Percentiles rank a stretch among this genome's conserved stretches.
Evolutionary conservation across 768 basidiomycete species (phyloP).

Genomic region (Lyophyllum decastes): DNA sequence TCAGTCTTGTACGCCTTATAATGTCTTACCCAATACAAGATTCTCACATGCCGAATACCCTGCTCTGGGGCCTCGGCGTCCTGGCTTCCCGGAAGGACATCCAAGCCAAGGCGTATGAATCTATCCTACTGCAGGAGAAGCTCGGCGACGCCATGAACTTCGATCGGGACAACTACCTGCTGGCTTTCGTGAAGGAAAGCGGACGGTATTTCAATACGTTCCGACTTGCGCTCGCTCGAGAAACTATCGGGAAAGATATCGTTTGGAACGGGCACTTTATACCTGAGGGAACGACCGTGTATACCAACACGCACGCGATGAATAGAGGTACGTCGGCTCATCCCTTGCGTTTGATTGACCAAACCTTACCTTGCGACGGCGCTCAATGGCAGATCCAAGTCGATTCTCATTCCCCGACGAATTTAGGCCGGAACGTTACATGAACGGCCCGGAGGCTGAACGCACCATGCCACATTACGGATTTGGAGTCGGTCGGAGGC

Average conservation of each 20-base stretch:
- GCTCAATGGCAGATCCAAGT: slow-evolving; percentile 9
- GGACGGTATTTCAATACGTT: slow-evolving; percentile 19
- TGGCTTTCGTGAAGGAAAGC: slow-evolving; percentile 17
- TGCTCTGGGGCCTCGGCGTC: slow-evolving; percentile 17
- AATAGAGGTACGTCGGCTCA: too few relatives aligned
- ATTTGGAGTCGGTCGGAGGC: slow-evolving; percentile 18
- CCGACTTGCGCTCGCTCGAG: slow-evolving; percentile 14
- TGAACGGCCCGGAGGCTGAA: slow-evolving; percentile 16
- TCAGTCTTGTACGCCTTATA: too few relatives aligned
- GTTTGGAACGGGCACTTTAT: slow-evolving; percentile 17
- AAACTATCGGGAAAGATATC: slow-evolving; percentile 17
- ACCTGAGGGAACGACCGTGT: slow-evolving; percentile 16
- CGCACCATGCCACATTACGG: slow-evolving; percentile 17
- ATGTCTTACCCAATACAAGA: slow-evolving; percentile 1
- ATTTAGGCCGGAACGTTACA: slow-evolving; percentile 17
- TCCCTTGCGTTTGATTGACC: too few relatives aligned
- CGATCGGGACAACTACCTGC: slow-evolving; percentile 13
- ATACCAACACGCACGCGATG: slow-evolving; percentile 17
- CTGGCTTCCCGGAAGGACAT: slow-evolving; percentile 11
- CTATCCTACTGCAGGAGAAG: slow-evolving; percentile 10
- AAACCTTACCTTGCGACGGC: slow-evolving; percentile 7
- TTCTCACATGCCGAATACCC: slow-evolving; percentile 17
- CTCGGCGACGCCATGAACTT: slow-evolving; percentile 8
- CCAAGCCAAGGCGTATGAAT: slow-evolving; percentile 14
- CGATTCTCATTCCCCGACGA: slow-evolving; percentile 14